Evolutionary conservation across 1,139 yeast genomes (phyloP).

Genomic region (Lodderomyces pseudojiufengensis): DNA sequence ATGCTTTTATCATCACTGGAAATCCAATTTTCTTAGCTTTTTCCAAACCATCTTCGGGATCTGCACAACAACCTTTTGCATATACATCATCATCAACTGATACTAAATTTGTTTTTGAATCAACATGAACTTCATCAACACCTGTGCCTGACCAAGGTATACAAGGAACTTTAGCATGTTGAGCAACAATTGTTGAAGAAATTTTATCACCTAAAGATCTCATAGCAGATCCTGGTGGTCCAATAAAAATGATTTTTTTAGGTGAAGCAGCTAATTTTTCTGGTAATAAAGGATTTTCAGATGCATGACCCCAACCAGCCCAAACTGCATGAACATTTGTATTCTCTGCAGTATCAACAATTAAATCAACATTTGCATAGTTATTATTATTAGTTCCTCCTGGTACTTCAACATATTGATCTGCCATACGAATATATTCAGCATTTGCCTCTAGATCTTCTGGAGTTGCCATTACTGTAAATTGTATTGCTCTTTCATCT

Average conservation of each 20-base stretch:
- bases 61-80: slow-evolving; percentile 78
- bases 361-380: slow-evolving; percentile 95
- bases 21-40: slow-evolving; percentile 87
- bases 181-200: slow-evolving; percentile 96
- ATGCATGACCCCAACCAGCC: slow-evolving; percentile 99
- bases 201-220: slow-evolving; percentile 98
- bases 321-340: slow-evolving; percentile 97
- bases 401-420: slow-evolving; percentile 95
- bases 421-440: slow-evolving; percentile 98
- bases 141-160: slow-evolving; percentile 99
- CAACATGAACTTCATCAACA: slow-evolving; percentile 74
- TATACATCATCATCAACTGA: slow-evolving; percentile 83
- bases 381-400: slow-evolving; percentile 99
- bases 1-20: slow-evolving; percentile 95
- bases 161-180: slow-evolving; percentile 96
- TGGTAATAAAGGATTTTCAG: slow-evolving; percentile 93
- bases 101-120: slow-evolving; percentile 68
- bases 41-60: slow-evolving; percentile 83
- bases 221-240: slow-evolving; percentile 99
- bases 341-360: slow-evolving; percentile 96
- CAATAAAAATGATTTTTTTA: slow-evolving; percentile 84
- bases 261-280: slow-evolving; percentile 90
- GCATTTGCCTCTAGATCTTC: slow-evolving; percentile 97
- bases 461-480: slow-evolving; percentile 98
- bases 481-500: slow-evolving; percentile 87